Evolutionary conservation across 2,329 filamentous ascomycete species (phyloP), one percentile per base, ranked within the genome.

Genomic region (Aspergillus arachidicola): DNA sequence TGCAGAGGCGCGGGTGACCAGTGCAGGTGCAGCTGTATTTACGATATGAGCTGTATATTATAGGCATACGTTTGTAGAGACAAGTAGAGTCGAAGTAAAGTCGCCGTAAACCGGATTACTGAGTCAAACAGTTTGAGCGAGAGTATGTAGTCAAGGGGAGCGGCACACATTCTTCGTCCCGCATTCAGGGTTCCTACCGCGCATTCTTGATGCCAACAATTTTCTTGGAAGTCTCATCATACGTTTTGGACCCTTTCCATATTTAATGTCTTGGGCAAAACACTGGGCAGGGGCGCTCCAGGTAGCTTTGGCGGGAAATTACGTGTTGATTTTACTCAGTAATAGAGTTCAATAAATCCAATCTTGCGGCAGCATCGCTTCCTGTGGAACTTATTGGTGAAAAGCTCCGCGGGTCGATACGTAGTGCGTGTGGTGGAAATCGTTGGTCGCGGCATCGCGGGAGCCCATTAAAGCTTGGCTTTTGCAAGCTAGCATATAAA

Each of bases 391-490:
- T 55, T 6, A 55, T 38, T 55, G 32, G 51, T 36, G 16, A n/a
- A 50, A 50, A 50, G 23, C 26, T 28, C n/a, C 50, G 30, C 30
- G 3, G 16, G 26, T 34, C 34, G 26, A 48, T 48, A 28, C 26
- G 26, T 28, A 48, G 50, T 21, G 28, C 30, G 11, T 38, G 9
- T 23, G 32, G 51, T 38, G 32, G 34, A 38, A 38, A 30, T 38
- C 32, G 36, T 55, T 34, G 28, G 50, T 54, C 19, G 32, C 32
- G 50, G 51, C 51, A 55, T 26, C 23, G 32, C 30, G 51, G 32
- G 32, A 55, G 51, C n/a, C 34, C 51, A 55, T 55, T 55, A 55
- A 55, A 55, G 51, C 51, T 55, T 55, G 51, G 51, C 51, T 54
- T 32, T 54, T 54, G 51, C 30, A 36, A 11, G 6, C 51, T 55